phyloP scores from a whole-genome alignment of 352 stramenopile genomes.

The Globisporangium emineosum region DNA sequence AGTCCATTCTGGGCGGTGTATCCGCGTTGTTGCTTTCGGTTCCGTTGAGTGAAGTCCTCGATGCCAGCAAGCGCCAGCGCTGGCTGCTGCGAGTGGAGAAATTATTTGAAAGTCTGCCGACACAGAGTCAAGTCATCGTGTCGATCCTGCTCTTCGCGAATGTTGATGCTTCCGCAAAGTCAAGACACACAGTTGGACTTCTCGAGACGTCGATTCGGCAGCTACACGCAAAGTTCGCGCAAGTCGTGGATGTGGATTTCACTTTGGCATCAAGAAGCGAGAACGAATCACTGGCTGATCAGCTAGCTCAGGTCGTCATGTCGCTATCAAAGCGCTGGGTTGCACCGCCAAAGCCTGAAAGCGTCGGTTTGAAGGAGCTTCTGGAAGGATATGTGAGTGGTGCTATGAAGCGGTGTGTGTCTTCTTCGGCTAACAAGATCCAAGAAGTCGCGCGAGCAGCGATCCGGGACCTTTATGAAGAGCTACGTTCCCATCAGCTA shows the following conservation, averaged over 20 bases:
- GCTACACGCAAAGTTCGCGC: slow-evolving; percentile 22
- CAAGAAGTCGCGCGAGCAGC: slow-evolving; percentile 2
- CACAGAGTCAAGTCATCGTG: slow-evolving; percentile 29
- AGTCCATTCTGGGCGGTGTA: slow-evolving; percentile 34
- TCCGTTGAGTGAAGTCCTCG: slow-evolving; percentile 41
- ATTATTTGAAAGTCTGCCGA: slow-evolving; percentile 31
- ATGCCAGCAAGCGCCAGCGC: slow-evolving; percentile 24
- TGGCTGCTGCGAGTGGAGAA: slow-evolving; percentile 45
- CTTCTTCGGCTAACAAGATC: slow-evolving; percentile 15
- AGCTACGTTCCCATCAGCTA: slow-evolving; percentile 18
- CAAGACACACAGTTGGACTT: slow-evolving; percentile 15
- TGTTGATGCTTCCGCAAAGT: slow-evolving; percentile 18
- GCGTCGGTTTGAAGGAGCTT: slow-evolving; percentile 38
- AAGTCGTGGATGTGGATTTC: slow-evolving; percentile 24
- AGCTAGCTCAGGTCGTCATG: slow-evolving; percentile 30
- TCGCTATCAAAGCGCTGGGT: slow-evolving; percentile 11
- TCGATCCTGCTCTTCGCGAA: slow-evolving; percentile 45
- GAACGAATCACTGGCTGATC: slow-evolving; percentile 4
- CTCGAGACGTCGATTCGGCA: slow-evolving; percentile 31
- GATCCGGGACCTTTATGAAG: slow-evolving; percentile 20
- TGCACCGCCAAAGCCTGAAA: slow-evolving; percentile 16
- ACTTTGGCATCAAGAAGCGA: neutral
- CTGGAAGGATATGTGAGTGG: slow-evolving; percentile 32
- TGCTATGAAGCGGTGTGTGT: slow-evolving; percentile 32
- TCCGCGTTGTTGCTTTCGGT: slow-evolving; percentile 58